Percentiles rank a stretch among this genome's conserved stretches.
Evolutionary conservation across 768 basidiomycete species (phyloP).

Genomic region (Russula dissimulans): DNA sequence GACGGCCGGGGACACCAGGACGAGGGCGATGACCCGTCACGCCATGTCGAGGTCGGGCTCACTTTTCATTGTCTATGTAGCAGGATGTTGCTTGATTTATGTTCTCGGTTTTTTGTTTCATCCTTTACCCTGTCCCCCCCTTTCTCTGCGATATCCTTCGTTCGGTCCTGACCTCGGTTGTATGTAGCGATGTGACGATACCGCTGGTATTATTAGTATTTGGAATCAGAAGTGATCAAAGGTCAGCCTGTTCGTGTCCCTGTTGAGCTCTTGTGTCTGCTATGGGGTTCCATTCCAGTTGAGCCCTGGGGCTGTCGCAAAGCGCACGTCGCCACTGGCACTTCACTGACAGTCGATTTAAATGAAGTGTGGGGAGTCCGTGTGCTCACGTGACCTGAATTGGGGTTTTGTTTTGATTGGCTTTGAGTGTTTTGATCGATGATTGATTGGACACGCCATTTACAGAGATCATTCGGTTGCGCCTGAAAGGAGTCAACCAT

Average conservation of each 20-base stretch:
- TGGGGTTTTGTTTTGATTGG: too few species aligned
- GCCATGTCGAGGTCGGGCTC: background rate
- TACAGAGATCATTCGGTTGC: too few species aligned
- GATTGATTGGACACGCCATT: too few species aligned
- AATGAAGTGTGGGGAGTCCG: too few species aligned
- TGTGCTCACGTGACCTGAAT: too few species aligned
- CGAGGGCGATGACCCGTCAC: conserved; percentile 22
- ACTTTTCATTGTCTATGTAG: background rate
- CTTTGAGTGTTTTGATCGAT: too few species aligned
- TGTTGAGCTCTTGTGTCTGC: too few species aligned
- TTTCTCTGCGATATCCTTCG: background rate
- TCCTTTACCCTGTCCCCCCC: background rate
- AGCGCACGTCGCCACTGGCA: too few species aligned
- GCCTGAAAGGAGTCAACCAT: too few species aligned
- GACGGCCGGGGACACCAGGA: conserved; percentile 55
- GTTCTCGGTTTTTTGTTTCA: background rate
- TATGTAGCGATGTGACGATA: conserved; percentile 1
- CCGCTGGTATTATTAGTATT: conserved; percentile 8
- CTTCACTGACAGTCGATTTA: too few species aligned
- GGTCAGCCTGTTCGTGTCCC: background rate
- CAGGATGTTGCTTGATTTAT: background rate
- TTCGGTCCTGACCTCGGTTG: conserved; percentile 5
- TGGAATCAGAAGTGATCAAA: background rate
- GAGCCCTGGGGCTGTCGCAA: too few species aligned
- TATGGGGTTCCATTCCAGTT: too few species aligned